Conservation (phyloP, 2,329 filamentous ascomycete species). For the Colletotrichum musicola region DNA sequence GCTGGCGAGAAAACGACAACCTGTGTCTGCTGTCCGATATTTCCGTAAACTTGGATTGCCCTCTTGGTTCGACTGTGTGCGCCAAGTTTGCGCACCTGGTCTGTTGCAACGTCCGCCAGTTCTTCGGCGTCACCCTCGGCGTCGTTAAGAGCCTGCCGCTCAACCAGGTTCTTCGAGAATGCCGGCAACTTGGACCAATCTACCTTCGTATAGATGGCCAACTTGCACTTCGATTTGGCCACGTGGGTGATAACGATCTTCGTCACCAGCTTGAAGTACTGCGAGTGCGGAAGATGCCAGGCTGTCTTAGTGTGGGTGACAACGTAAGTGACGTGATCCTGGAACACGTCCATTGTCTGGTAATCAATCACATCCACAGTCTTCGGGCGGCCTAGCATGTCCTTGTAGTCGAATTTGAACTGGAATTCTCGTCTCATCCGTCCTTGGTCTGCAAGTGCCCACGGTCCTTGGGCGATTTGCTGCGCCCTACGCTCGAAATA, state of each 20-base stretch:
- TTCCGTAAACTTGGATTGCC: slow-evolving; percentile 83
- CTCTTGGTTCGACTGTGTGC: slow-evolving; percentile 80
- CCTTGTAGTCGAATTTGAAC: slow-evolving; percentile 78
- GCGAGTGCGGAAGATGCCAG: slow-evolving; percentile 88
- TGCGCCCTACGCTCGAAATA: slow-evolving; percentile 86
- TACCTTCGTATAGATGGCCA: slow-evolving; percentile 89
- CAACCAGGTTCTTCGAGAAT: slow-evolving; percentile 71
- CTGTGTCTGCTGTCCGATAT: slow-evolving; percentile 77
- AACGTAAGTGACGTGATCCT: slow-evolving; percentile 79
- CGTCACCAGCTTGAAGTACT: slow-evolving; percentile 83
- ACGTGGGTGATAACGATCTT: slow-evolving; percentile 96
- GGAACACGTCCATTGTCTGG: slow-evolving; percentile 87
- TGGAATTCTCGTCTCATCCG: slow-evolving; percentile 83
- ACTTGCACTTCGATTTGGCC: slow-evolving; percentile 91
- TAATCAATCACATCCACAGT: slow-evolving; percentile 79
- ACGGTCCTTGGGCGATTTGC: slow-evolving; percentile 87
- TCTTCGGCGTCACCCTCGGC: slow-evolving; percentile 79
- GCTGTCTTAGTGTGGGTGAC: slow-evolving; percentile 72
- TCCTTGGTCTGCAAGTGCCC: slow-evolving; percentile 78
- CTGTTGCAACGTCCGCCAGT: slow-evolving; percentile 79
- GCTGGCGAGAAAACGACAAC: slow-evolving; percentile 71
- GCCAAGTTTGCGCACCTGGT: slow-evolving; percentile 82
- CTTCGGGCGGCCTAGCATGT: slow-evolving; percentile 73
- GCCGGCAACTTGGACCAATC: slow-evolving; percentile 82
- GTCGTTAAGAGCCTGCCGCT: slow-evolving; percentile 81